Evolutionary conservation across 1,139 yeast species (phyloP), one percentile per base, ranked within the genome.

Genomic region (Suhomyces bokatorum): DNA sequence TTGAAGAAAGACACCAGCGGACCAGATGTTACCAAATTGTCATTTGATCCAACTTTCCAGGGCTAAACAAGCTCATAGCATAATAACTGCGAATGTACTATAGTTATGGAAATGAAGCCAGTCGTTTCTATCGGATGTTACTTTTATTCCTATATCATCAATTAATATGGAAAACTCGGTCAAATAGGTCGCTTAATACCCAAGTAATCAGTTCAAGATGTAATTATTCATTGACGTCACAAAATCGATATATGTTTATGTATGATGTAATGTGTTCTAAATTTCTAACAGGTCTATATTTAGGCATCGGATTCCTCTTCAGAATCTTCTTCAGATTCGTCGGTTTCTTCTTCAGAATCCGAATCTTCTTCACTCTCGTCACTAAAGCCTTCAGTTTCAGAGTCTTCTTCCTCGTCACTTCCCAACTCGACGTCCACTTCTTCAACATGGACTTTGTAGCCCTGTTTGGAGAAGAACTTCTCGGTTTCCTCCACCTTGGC

Each of bases 361-460:
- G 29, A 10, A 12, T 30, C 42, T 30, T 34, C 36, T 14, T 14
- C 44, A 45, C 24, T 45, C 46, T 13, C 36, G 11, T 43, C 49
- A n/a, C 33, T 44, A 14, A 29, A 35, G 9, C 43, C 50, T 11
- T 50, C 55, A 20, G 44, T 35, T 17, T 45, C 70, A 33, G 66
- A 64, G 16, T 57, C 65, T 10, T 56, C 44, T 22, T 34, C 51
- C 7, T 41, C 42, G 7, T 36, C 44, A n/a, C 36, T 40, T 17
- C 26, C 42, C 7, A 37, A 47, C 16, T 44, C 50, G 7, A 63
- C 63, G 14, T 54, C 57, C 30, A 83, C 63, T 44, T 78, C 81
- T 53, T 86, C 89, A 20, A 83, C 69, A 10, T 64, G 65, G 29
- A 86, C 85, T 0, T 66, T 63, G 58, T 86, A 91, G 0, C 96